phyloP scores from a whole-genome alignment of 129 eudicot species.

The Chrysanthemum seticuspe region DNA sequence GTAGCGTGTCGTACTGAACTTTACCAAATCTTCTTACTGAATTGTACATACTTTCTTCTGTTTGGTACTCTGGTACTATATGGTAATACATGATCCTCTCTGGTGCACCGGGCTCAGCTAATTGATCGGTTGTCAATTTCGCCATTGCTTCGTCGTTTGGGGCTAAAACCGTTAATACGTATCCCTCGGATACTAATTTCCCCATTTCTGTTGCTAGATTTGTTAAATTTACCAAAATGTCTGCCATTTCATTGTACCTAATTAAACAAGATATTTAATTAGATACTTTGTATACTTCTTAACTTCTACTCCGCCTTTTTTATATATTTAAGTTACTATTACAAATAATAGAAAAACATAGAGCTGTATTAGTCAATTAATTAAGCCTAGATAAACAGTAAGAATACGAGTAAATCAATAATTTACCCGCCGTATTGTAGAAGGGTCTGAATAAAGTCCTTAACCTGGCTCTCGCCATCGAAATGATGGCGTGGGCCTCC shows the following conservation, averaged over 20 bases:
- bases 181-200: constrained; percentile 75
- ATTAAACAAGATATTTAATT: constrained; percentile 9
- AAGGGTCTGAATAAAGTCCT: constrained; percentile 77
- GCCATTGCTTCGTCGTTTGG: constrained; percentile 98
- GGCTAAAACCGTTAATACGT: constrained; percentile 76
- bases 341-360: too few species aligned
- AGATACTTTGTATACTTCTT: neutral
- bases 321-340: neutral
- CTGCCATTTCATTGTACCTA: constrained; percentile 83
- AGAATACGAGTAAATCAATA: neutral
- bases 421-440: constrained; percentile 68
- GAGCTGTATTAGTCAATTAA: too few species aligned
- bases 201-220: constrained; percentile 86
- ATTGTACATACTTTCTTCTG: constrained; percentile 96
- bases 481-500: constrained; percentile 84
- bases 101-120: constrained; percentile 86
- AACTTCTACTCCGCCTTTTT: neutral
- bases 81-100: constrained; percentile 86
- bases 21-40: constrained; percentile 84
- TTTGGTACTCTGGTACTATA: constrained; percentile 87
- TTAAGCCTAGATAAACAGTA: too few species aligned
- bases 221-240: constrained; percentile 82
- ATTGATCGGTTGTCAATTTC: constrained; percentile 68
- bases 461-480: constrained; percentile 84
- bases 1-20: constrained; percentile 64